Evolutionary conservation across 139 green algal genomes (phyloP).

Genomic region (Haematococcus lacustris): DNA sequence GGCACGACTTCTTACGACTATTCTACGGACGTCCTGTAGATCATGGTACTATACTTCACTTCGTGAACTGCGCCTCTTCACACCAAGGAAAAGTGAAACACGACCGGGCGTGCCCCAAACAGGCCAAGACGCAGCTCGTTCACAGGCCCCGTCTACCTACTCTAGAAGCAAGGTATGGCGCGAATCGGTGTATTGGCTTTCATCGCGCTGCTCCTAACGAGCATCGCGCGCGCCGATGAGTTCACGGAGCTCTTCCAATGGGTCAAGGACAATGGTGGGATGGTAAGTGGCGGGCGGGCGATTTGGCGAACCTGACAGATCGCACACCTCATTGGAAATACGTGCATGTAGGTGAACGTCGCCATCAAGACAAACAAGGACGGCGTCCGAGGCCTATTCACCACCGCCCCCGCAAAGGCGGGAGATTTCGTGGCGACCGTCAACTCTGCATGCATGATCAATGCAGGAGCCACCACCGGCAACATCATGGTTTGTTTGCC

Average conservation of each 20-base stretch:
- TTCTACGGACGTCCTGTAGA: too few species aligned
- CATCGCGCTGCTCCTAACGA: too few species aligned
- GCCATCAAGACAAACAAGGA: not conserved
- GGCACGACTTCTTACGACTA: too few species aligned
- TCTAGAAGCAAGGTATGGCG: too few species aligned
- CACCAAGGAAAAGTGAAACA: too few species aligned
- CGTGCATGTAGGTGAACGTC: not conserved
- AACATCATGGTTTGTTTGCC: not conserved
- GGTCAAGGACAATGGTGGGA: slow-evolving; percentile 3
- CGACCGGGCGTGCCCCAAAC: too few species aligned
- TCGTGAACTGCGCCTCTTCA: too few species aligned
- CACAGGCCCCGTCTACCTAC: too few species aligned
- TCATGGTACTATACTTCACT: too few species aligned
- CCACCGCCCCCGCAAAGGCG: not conserved
- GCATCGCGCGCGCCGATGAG: too few species aligned
- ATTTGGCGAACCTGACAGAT: not conserved
- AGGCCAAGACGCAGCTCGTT: too few species aligned
- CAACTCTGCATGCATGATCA: not conserved
- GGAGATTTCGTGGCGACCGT: slow-evolving; percentile 1
- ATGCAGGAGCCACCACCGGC: not conserved
- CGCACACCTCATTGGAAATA: not conserved
- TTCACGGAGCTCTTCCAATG: not conserved
- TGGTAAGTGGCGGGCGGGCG: not conserved
- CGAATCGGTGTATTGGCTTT: too few species aligned
- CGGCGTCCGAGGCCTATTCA: slow-evolving; percentile 1